Base-by-base conservation (phyloP, 2,329 filamentous ascomycete genomes). In the Aciculosporium take region DNA sequence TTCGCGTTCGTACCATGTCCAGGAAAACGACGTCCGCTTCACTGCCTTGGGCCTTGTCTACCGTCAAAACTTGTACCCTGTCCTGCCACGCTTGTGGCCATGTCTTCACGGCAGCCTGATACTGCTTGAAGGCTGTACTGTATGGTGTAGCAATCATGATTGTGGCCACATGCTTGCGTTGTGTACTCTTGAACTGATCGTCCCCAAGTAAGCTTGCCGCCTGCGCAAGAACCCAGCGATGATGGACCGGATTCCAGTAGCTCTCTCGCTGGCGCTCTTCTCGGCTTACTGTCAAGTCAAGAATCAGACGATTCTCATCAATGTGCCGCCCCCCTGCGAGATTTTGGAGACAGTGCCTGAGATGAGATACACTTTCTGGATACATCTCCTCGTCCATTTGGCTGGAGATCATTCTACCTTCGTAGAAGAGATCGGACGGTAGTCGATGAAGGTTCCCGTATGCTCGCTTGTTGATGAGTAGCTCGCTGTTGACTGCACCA, bases 1-100 rank as follows among this genome's bases (percentile, higher is more conserved):
- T 52, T 0, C 49, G 51, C 0, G 61, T 61, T n/a, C 63, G 54
- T 2, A 69, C 66, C 46, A 69, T 56, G 50, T 71, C 67, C 0
- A 71, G 53, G 27, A 68, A 62, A 0, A 70, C 64, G 5, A 68
- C 54, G 31, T 71, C 67, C 0, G 67, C 66, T 43, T 71, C 64
- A 12, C 67, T 65, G 0, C 67, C 67, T 30, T 69, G 67, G 0
- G 64, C 61, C 4, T 59, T 65, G 38, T 69, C 67, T 1, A 69
- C 59, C 0, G 66, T 71, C 15, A 67, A 47, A 0, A 66, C 59
- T 20, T 63, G 54, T 0, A 68, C 59, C 1, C 64, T 51, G 0
- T 46, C 25, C 34, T 55, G 53, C 36, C 46, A 54, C 9, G 53
- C 47, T 1, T 37, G 10, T 0, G 57, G 56, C 50, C 59, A 54